Evolutionary conservation across 75 land plant genomes (phyloP).

Genomic region (Gnetum montanum): DNA sequence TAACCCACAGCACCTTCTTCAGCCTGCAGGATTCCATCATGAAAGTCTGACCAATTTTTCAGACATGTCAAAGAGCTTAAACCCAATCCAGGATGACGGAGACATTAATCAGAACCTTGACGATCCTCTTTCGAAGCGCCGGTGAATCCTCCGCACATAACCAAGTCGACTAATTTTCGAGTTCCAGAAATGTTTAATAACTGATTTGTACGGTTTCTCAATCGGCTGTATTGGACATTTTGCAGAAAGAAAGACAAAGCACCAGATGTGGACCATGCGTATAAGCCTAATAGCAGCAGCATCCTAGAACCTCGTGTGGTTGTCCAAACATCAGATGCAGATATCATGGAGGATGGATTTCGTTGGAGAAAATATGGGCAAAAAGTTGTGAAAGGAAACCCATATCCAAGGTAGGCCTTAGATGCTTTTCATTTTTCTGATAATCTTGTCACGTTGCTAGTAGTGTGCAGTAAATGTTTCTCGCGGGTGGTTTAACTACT

Average conservation of each 20-base stretch:
- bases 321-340: slow-evolving; percentile 71
- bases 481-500: neutral
- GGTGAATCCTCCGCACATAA: slow-evolving; percentile 13
- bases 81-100: slow-evolving; percentile 30
- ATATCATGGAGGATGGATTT: slow-evolving; percentile 79
- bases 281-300: slow-evolving; percentile 30
- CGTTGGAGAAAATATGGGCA: slow-evolving; percentile 97
- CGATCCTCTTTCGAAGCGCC: slow-evolving; percentile 57
- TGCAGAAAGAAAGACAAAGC: slow-evolving; percentile 24
- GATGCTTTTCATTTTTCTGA: slow-evolving; percentile 3
- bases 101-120: slow-evolving; percentile 39
- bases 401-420: slow-evolving; percentile 86
- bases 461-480: neutral
- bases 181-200: neutral
- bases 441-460: slow-evolving; percentile 11
- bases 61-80: slow-evolving; percentile 16
- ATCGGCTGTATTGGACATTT: neutral
- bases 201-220: neutral
- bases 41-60: slow-evolving; percentile 6
- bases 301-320: slow-evolving; percentile 75
- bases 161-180: neutral
- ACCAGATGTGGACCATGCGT: neutral
- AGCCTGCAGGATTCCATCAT: neutral
- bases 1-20: slow-evolving; percentile 1
- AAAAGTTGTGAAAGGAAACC: slow-evolving; percentile 93